These are phyloP conservation scores for Bolboschoenus planiculmis DNA, from an alignment of 176 grass and related monocot species.

Conservation along the genomic window DNA sequence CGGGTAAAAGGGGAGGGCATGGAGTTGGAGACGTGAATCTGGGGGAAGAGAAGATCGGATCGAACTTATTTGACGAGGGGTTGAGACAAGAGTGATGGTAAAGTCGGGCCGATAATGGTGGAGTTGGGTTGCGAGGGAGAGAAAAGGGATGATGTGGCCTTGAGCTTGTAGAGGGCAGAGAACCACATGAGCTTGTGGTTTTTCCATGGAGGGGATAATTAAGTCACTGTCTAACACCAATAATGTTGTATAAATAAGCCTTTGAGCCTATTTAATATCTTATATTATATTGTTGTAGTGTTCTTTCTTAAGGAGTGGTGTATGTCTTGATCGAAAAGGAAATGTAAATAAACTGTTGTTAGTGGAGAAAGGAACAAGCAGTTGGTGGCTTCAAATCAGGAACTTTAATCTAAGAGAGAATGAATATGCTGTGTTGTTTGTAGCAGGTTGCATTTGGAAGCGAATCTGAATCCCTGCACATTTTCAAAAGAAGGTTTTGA, in stretches of 20 bases:
- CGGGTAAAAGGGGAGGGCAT: conserved; percentile 23
- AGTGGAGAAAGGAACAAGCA: background rate
- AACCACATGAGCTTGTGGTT: conserved; percentile 17
- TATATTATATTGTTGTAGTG: background rate
- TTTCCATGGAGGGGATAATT: background rate
- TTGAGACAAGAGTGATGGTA: conserved; percentile 35
- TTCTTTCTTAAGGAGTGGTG: background rate
- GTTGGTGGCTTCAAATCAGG: no score
- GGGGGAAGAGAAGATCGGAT: conserved; percentile 5
- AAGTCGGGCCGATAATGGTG: background rate
- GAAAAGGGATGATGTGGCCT: conserved; percentile 26
- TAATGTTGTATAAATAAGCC: background rate
- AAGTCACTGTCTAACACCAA: background rate
- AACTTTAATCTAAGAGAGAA: no score
- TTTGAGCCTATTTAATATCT: background rate
- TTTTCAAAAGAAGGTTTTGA: background rate
- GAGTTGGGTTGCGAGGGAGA: conserved; percentile 27
- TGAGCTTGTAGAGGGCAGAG: conserved; percentile 25
- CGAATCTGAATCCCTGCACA: no score
- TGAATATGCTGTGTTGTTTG: no score
- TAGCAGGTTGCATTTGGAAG: no score
- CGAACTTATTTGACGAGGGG: conserved; percentile 2
- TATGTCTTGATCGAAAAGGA: background rate
- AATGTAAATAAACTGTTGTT: background rate
- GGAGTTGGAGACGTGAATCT: background rate